Percentiles rank a stretch among this genome's conserved stretches.
These are phyloP conservation scores for Dicorynia guianensis DNA, from an alignment of 306 rosid genomes.

Conservation along the genomic window DNA sequence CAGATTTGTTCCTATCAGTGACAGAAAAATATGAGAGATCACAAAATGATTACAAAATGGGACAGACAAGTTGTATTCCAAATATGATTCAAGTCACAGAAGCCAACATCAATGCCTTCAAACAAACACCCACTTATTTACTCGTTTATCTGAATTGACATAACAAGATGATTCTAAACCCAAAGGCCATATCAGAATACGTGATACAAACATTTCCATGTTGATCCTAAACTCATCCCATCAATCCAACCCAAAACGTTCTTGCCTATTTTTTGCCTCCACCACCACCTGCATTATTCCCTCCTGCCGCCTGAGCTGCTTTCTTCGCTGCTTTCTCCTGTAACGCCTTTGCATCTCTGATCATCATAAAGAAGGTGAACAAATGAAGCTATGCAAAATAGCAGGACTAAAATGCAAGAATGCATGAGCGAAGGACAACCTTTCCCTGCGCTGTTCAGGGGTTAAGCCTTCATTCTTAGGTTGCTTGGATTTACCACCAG, in stretches of 20 bases:
- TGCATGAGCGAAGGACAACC: conserved; percentile 46
- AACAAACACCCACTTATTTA: conserved; percentile 24
- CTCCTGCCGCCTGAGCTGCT: conserved; percentile 58
- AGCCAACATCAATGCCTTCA: conserved; percentile 30
- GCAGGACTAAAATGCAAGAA: background rate
- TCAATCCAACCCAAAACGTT: background rate
- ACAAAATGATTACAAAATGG: conserved; percentile 28
- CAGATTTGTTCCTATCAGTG: background rate
- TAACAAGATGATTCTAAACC: conserved; percentile 10
- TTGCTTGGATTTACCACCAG: conserved; percentile 44
- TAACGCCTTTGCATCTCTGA: conserved; percentile 77
- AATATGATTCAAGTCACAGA: conserved; percentile 30
- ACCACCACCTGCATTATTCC: conserved; percentile 47
- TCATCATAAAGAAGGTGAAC: background rate
- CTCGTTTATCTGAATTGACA: conserved; percentile 26
- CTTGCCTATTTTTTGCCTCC: conserved; percentile 53
- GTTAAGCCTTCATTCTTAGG: conserved; percentile 69
- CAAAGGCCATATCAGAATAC: conserved; percentile 9
- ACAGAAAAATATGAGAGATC: conserved; percentile 14
- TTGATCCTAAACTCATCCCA: conserved; percentile 8
- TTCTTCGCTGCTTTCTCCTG: conserved; percentile 75
- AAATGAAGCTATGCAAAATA: background rate
- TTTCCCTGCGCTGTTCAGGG: conserved; percentile 90
- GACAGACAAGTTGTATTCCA: conserved; percentile 23
- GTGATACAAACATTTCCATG: conserved; percentile 29